Evolutionary conservation across 768 basidiomycete species (phyloP).

Genomic region (Russula vinacea): DNA sequence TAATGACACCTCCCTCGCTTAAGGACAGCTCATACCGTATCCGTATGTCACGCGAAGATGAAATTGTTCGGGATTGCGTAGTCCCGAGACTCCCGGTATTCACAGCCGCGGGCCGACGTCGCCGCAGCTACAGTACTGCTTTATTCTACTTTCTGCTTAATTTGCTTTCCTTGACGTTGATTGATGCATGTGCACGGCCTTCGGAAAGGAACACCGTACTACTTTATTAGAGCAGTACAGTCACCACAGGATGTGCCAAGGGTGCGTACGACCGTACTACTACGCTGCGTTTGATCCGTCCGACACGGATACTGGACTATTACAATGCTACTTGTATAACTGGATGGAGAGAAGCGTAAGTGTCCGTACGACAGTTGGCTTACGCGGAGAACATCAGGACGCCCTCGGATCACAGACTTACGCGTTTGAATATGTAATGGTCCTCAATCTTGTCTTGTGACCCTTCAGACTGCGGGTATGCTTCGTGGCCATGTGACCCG

Average conservation of each 20-base stretch:
- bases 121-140: too few species aligned
- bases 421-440: neutral
- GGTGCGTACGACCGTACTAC: too few species aligned
- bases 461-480: neutral
- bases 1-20: too few species aligned
- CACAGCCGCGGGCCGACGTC: too few species aligned
- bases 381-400: neutral
- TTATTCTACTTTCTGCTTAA: neutral
- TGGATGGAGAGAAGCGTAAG: neutral
- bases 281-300: neutral
- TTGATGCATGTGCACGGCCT: neutral
- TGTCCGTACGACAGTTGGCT: neutral
- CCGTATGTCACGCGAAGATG: too few species aligned
- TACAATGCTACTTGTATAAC: neutral
- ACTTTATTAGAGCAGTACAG: neutral
- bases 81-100: too few species aligned
- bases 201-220: neutral
- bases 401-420: neutral
- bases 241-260: neutral
- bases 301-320: neutral
- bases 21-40: too few species aligned
- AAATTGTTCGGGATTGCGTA: too few species aligned
- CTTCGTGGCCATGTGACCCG: neutral
- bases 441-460: neutral
- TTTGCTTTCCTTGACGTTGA: neutral